A percentile compares a stretch with the other conserved stretches of the same genome.
Evolutionary conservation across 352 stramenopile genomes (phyloP).

Genomic region (Blastocystis sp.): DNA sequence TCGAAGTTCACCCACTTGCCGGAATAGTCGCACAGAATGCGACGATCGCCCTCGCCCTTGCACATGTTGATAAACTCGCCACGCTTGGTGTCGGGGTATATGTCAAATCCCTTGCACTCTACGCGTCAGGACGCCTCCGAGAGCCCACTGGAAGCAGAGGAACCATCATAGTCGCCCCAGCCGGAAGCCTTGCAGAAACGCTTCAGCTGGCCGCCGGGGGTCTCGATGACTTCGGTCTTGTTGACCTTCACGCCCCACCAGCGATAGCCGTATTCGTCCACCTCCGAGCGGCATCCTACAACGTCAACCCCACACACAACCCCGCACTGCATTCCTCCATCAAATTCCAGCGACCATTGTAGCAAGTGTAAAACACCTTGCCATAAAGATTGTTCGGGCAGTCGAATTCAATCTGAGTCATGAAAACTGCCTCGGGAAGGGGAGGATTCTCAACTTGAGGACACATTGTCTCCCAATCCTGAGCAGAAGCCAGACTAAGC

Average conservation of each 20-base stretch:
- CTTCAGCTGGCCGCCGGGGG: constrained; percentile 16
- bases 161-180: constrained; percentile 66
- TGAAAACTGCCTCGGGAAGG: constrained; percentile 52
- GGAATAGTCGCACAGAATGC: constrained; percentile 23
- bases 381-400: constrained; percentile 55
- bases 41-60: neutral
- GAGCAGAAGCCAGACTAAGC: constrained; percentile 35
- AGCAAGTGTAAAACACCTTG: constrained; percentile 57
- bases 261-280: constrained; percentile 35
- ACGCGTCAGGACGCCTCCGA: neutral
- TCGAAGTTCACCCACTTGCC: constrained; percentile 42
- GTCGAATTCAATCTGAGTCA: constrained; percentile 17
- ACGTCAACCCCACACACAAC: neutral
- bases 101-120: constrained; percentile 44
- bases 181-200: constrained; percentile 51
- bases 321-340: constrained; percentile 45
- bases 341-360: constrained; percentile 34
- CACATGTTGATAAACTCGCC: constrained; percentile 30
- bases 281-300: constrained; percentile 43
- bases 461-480: constrained; percentile 34
- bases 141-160: neutral
- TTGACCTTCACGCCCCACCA: constrained; percentile 66
- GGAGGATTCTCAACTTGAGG: constrained; percentile 28
- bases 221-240: constrained; percentile 24
- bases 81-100: constrained; percentile 14